These are phyloP conservation scores for Porpolomopsis calyptriformis DNA, from an alignment of 768 basidiomycete species.

Conservation along the genomic window DNA sequence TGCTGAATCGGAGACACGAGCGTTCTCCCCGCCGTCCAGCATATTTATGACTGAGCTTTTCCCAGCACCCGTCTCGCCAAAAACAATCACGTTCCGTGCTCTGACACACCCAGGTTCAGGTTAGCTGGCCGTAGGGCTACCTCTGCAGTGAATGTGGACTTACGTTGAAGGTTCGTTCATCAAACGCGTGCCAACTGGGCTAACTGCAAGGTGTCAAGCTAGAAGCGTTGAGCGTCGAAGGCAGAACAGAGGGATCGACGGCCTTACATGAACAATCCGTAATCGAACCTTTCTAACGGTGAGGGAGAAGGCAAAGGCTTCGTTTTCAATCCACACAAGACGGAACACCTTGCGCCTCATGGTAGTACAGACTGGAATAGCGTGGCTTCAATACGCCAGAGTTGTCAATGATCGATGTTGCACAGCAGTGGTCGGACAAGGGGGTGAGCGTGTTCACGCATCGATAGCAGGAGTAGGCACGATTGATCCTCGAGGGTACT, in stretches of 20 bases:
- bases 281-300: too few species aligned
- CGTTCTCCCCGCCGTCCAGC: slow-evolving; percentile 20
- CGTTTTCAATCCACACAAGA: neutral
- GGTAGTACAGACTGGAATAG: neutral
- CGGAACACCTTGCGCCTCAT: too few species aligned
- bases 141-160: neutral
- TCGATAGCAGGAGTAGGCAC: too few species aligned
- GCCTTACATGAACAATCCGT: too few species aligned
- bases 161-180: neutral
- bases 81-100: slow-evolving; percentile 24
- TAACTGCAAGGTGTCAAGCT: too few species aligned
- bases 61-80: slow-evolving; percentile 29
- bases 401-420: too few species aligned
- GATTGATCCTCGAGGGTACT: too few species aligned
- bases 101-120: neutral
- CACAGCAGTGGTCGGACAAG: too few species aligned
- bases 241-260: too few species aligned
- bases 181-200: too few species aligned
- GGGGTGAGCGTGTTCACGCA: too few species aligned
- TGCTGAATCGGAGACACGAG: slow-evolving; percentile 22
- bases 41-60: slow-evolving; percentile 37
- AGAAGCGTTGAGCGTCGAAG: too few species aligned
- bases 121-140: neutral
- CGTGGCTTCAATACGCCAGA: neutral
- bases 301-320: neutral